These are phyloP conservation scores for Triangularia verruculosa DNA, from an alignment of 2,329 filamentous ascomycete genomes.

Conservation along the genomic window DNA sequence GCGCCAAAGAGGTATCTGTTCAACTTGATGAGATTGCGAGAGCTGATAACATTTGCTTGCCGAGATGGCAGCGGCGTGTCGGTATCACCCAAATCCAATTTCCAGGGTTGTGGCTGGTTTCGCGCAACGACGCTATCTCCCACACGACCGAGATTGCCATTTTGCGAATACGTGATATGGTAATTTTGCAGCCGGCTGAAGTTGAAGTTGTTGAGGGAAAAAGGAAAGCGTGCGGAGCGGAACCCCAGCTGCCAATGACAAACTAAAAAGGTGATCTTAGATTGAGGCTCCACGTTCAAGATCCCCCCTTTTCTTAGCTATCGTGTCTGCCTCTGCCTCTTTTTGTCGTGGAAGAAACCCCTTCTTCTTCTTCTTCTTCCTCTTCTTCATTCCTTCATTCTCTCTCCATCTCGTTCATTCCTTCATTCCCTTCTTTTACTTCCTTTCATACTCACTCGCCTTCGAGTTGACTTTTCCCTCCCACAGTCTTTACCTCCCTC, in stretches of 20 bases:
- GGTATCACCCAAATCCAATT: background rate
- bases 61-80: background rate
- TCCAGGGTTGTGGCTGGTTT: background rate
- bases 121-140: background rate
- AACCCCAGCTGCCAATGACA: background rate
- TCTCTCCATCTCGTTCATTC: background rate
- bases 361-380: background rate
- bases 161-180: background rate
- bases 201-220: background rate
- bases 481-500: background rate
- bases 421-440: background rate
- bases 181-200: background rate
- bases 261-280: background rate
- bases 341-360: background rate
- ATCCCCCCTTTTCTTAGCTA: background rate
- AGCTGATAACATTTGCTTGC: background rate
- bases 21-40: background rate
- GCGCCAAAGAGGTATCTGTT: background rate
- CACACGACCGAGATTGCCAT: background rate
- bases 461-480: background rate
- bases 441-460: background rate
- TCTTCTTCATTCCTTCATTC: background rate
- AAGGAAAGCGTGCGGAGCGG: background rate
- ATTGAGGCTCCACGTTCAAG: background rate
- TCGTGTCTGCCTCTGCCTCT: background rate